Percentiles rank a stretch among this genome's conserved stretches.
phyloP scores from a whole-genome alignment of 805 yeast genomes.

The Metschnikowia lochheadii region DNA sequence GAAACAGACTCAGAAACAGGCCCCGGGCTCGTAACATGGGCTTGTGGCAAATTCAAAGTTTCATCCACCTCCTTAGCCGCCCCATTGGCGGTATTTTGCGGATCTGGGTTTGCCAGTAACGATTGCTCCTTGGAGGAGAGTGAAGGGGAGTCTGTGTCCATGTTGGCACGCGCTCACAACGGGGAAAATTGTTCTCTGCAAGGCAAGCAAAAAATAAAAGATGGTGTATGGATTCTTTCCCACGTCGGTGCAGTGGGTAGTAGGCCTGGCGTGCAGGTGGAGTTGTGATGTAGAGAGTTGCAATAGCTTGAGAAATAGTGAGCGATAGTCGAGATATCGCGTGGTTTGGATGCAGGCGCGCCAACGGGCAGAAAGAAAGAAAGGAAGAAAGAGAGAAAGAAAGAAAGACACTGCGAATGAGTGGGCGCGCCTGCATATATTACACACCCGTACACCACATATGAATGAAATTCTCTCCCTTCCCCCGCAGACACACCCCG shows the following conservation, averaged over 20 bases:
- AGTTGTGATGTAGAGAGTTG: background rate
- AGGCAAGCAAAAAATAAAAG: background rate
- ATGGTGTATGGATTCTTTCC: background rate
- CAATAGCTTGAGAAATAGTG: background rate
- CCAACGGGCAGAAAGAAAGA: background rate
- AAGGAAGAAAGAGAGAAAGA: too few relatives aligned
- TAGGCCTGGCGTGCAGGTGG: background rate
- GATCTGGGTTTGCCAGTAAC: background rate
- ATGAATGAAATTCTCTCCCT: too few relatives aligned
- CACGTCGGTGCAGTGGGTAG: background rate
- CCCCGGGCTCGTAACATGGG: background rate
- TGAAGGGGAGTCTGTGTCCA: background rate
- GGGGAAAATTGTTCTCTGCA: background rate
- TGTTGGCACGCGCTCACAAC: background rate
- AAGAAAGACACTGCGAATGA: too few relatives aligned
- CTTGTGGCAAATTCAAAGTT: background rate
- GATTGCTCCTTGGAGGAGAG: background rate
- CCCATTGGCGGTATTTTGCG: background rate
- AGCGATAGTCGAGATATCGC: conserved; percentile 8
- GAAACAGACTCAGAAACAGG: background rate
- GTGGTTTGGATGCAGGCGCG: conserved; percentile 2
- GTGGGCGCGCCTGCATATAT: background rate
- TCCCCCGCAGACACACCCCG: background rate
- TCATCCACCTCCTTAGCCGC: background rate
- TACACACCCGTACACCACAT: background rate